Evolutionary conservation across 2,329 filamentous ascomycete species (phyloP).

Genomic region (Xylariales sp.): DNA sequence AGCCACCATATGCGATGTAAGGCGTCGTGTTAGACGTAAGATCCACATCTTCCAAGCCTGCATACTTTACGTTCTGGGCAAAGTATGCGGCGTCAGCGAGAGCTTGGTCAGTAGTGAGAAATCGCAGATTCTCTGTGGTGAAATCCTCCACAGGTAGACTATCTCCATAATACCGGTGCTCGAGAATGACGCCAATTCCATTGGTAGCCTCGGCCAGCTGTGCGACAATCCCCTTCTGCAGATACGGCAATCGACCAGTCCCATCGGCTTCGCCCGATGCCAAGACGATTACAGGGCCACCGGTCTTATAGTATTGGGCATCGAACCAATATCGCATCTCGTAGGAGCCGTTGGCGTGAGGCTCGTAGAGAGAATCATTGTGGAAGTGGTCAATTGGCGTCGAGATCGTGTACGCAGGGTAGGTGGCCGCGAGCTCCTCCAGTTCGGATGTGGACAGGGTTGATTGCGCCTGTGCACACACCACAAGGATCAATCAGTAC

Average conservation of each 20-base stretch:
- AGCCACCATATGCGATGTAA: constrained; percentile 79
- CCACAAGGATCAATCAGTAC: too few species aligned
- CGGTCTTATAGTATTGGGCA: constrained; percentile 66
- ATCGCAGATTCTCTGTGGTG: constrained; percentile 66
- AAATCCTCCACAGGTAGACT: constrained; percentile 68
- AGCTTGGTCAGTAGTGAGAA: constrained; percentile 79
- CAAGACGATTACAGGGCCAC: constrained; percentile 78
- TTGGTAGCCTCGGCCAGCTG: constrained; percentile 66
- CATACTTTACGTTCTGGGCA: constrained; percentile 66
- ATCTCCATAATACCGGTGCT: constrained; percentile 82
- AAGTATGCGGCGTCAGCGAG: constrained; percentile 81
- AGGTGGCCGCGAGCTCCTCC: constrained; percentile 13
- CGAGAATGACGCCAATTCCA: constrained; percentile 75
- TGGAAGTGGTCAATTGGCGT: constrained; percentile 76
- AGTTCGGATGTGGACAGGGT: too few species aligned
- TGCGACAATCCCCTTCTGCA: constrained; percentile 74
- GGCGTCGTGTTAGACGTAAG: constrained; percentile 62
- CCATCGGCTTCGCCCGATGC: constrained; percentile 67
- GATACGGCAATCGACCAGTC: constrained; percentile 58
- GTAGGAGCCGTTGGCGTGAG: constrained; percentile 67
- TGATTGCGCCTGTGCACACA: too few species aligned
- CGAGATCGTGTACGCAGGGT: constrained; percentile 34
- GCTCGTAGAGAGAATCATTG: constrained; percentile 72
- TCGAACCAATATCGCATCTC: constrained; percentile 81
- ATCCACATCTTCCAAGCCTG: constrained; percentile 62